phyloP scores from a whole-genome alignment of 139 green algal genomes.

The Nannochloris sp. region DNA sequence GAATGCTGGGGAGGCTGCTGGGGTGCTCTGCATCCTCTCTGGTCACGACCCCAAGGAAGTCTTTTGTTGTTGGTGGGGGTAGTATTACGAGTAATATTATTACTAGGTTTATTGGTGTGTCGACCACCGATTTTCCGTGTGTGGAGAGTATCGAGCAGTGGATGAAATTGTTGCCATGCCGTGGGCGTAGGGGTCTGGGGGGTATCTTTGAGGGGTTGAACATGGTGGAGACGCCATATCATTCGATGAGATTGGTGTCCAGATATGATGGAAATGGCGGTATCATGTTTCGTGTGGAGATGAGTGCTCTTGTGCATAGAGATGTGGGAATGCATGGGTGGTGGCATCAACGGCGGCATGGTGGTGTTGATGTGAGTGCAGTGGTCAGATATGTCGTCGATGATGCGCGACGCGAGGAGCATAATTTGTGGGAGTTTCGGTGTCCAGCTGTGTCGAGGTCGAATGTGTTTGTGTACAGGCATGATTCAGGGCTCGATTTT shows the following conservation, averaged over 20 bases:
- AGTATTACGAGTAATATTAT: too few species aligned
- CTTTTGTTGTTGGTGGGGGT: not conserved
- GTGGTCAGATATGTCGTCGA: too few species aligned
- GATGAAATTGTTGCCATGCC: constrained; percentile 83
- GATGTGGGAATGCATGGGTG: not conserved
- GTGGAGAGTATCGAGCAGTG: constrained; percentile 87
- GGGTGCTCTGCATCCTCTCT: not conserved
- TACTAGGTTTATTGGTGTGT: constrained; percentile 38
- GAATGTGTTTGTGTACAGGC: constrained; percentile 35
- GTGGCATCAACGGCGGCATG: not conserved
- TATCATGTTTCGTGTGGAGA: not conserved
- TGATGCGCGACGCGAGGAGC: too few species aligned
- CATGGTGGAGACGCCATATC: not conserved
- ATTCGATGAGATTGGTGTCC: not conserved
- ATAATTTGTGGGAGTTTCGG: constrained; percentile 40
- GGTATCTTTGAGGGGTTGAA: not conserved
- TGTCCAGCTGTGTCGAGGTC: constrained; percentile 41
- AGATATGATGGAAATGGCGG: not conserved
- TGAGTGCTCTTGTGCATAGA: not conserved
- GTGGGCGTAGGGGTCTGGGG: constrained; percentile 32
- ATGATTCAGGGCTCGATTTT: not conserved
- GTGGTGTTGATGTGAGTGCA: not conserved
- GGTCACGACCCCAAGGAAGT: not conserved
- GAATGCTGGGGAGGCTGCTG: constrained; percentile 2
- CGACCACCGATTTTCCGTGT: constrained; percentile 74